phyloP scores from a whole-genome alignment of 2,329 filamentous ascomycete species.

The Arthrobotrys pseudoclavata region DNA sequence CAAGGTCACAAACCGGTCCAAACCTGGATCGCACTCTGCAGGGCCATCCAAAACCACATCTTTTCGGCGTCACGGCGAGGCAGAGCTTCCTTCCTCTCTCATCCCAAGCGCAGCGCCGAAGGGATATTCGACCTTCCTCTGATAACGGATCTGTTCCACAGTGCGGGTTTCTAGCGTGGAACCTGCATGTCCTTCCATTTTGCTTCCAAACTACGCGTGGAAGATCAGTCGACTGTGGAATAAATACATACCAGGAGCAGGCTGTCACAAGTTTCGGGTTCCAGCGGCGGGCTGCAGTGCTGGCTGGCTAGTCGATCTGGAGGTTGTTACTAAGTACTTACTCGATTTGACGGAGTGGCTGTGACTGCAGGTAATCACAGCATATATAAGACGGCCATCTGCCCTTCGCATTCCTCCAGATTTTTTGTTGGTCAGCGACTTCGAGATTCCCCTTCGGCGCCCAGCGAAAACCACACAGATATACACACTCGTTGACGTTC shows the following conservation, averaged over 20 bases:
- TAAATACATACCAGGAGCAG: constrained; percentile 21
- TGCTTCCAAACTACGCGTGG: constrained; percentile 23
- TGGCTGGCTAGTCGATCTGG: constrained; percentile 2
- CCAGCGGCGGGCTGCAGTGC: constrained; percentile 5
- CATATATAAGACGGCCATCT: constrained; percentile 38
- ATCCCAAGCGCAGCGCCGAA: constrained; percentile 24
- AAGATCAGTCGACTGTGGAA: constrained; percentile 29
- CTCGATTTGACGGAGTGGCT: constrained; percentile 10
- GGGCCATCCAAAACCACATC: constrained; percentile 20
- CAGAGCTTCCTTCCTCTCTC: constrained; percentile 47
- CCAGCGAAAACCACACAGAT: constrained; percentile 7
- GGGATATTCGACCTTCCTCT: constrained; percentile 44
- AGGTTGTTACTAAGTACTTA: constrained; percentile 10
- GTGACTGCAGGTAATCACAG: background rate
- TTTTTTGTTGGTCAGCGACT: constrained; percentile 35
- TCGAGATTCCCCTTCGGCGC: constrained; percentile 25
- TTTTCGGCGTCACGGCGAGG: constrained; percentile 28
- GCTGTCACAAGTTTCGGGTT: constrained; percentile 18
- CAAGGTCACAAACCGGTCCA: constrained; percentile 22
- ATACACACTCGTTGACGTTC: constrained; percentile 20
- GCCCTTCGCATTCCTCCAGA: constrained; percentile 21
- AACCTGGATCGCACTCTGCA: constrained; percentile 28
- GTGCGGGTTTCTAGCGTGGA: constrained; percentile 24
- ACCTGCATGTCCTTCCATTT: constrained; percentile 35
- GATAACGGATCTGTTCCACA: constrained; percentile 24